A percentile compares a stretch with the other conserved stretches of the same genome.
These are phyloP conservation scores for Puccinia triticina DNA, from an alignment of 1,284 basidiomycete genomes.

Conservation along the genomic window DNA sequence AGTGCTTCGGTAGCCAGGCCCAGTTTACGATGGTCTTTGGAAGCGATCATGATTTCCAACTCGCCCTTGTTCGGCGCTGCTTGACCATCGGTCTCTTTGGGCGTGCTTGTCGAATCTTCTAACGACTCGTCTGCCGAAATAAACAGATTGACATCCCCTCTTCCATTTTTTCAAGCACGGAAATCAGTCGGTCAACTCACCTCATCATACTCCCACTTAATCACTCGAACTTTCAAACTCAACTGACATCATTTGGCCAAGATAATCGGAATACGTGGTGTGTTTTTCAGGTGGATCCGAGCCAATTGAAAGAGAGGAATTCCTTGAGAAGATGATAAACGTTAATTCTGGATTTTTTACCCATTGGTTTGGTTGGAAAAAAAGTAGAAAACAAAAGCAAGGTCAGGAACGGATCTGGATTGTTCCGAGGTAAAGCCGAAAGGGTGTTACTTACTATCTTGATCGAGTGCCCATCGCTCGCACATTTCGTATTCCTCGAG, in stretches of 20 bases:
- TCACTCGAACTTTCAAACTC: background rate
- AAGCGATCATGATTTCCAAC: constrained; percentile 80
- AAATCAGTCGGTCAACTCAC: constrained; percentile 86
- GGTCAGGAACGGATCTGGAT: background rate
- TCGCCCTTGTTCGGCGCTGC: constrained; percentile 64
- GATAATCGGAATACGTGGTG: constrained; percentile 63
- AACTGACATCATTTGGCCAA: constrained; percentile 23
- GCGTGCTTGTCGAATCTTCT: constrained; percentile 59
- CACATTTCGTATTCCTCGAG: constrained; percentile 93
- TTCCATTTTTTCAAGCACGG: constrained; percentile 39
- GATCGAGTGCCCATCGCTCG: constrained; percentile 79
- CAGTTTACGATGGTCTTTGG: constrained; percentile 60
- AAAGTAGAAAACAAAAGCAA: background rate
- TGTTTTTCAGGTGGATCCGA: constrained; percentile 59
- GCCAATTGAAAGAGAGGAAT: background rate
- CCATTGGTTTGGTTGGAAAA: too few relatives aligned
- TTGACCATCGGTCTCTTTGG: background rate
- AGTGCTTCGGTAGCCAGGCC: constrained; percentile 16
- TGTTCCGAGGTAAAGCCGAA: background rate
- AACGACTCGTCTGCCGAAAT: constrained; percentile 63
- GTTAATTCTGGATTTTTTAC: constrained; percentile 74
- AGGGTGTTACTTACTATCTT: constrained; percentile 70
- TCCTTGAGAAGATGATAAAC: constrained; percentile 74
- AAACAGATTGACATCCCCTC: constrained; percentile 89
- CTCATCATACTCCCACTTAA: constrained; percentile 68